Evolutionary conservation across 352 stramenopile genomes (phyloP).

Genomic region (Halophytophthora polymorphica): DNA sequence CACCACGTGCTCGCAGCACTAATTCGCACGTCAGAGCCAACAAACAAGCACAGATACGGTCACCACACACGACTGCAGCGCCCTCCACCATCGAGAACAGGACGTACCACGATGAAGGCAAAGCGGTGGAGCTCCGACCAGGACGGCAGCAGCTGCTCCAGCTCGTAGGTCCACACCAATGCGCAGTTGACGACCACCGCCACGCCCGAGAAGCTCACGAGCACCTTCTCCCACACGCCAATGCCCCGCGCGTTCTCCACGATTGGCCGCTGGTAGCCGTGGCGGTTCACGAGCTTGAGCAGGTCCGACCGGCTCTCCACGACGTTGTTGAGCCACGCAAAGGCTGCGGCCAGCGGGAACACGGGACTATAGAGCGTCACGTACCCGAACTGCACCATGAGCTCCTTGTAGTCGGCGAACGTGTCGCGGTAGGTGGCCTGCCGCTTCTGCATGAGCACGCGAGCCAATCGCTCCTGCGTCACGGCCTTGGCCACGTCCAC

Average conservation of each 20-base stretch:
- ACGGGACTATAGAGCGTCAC: constrained; percentile 91
- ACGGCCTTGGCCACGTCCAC: constrained; percentile 24
- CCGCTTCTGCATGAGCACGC: constrained; percentile 57
- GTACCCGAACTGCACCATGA: constrained; percentile 92
- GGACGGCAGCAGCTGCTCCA: constrained; percentile 42
- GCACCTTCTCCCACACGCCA: constrained; percentile 90
- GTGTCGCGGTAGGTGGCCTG: constrained; percentile 63
- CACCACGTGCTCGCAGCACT: constrained; percentile 52
- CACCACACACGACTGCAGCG: not conserved
- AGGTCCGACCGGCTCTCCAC: constrained; percentile 90
- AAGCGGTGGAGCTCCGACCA: constrained; percentile 61
- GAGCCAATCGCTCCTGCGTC: constrained; percentile 38
- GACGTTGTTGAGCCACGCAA: constrained; percentile 90
- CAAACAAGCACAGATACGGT: not conserved
- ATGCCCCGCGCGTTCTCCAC: constrained; percentile 89
- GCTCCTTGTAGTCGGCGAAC: constrained; percentile 74
- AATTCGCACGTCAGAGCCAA: not conserved
- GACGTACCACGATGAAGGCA: constrained; percentile 55
- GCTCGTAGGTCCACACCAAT: constrained; percentile 83
- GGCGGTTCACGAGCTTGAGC: constrained; percentile 89
- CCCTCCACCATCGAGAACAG: not conserved
- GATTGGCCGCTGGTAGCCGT: constrained; percentile 84
- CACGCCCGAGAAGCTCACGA: constrained; percentile 91
- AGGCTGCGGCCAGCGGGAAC: constrained; percentile 88
- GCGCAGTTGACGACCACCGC: constrained; percentile 93